Evolutionary conservation across 352 stramenopile species (phyloP), one percentile per base, ranked within the genome.

Genomic region (Elongisporangium senticosum): DNA sequence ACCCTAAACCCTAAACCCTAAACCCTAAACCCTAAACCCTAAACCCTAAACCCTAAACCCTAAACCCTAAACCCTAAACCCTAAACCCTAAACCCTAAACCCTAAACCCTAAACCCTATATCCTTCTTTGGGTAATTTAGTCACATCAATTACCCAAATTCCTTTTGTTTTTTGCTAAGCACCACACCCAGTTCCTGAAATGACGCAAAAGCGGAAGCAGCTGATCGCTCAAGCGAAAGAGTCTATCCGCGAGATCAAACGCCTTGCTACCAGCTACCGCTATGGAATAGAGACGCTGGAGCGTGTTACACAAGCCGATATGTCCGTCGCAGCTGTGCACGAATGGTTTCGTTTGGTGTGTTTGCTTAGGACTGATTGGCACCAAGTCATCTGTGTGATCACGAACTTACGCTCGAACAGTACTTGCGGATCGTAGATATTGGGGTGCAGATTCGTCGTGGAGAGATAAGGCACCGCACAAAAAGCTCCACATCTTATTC

Each of bases 381-480:
- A 23, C 53, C 22, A 51, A 33, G 55, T 13, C 4, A 1, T 58
- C 4, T 37, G 15, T 20, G n/a, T 47, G 8, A 7, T 24, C 7
- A 24, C 48, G 56, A 19, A 40, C 13, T 40, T 5, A 24, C 22
- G 22, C 2, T 14, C 2, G n/a, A 50, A 7, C 51, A 87, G 80
- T 93, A 88, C 56, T 56, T 93, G 21, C 81, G 81, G 14, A 65
- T 87, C 33, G 63, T 84, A 28, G 83, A 93, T 39, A 23, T 91
- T 5, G 72, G 68, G 7, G 69, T 93, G 4, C 68, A 90, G 65
- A 78, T 91, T 47, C 81, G 83, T n/a, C 79, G 83, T 10, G 83
- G 81, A 4, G 83, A 93, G 62, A 68, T 86, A 51, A 77, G 83
- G 24, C 83, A 93, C 55, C 67, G 72, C 2, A 76, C 77, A 3